phyloP scores from a whole-genome alignment of 495 filamentous ascomycete genomes.

The Aspergillus olivimuriae region DNA sequence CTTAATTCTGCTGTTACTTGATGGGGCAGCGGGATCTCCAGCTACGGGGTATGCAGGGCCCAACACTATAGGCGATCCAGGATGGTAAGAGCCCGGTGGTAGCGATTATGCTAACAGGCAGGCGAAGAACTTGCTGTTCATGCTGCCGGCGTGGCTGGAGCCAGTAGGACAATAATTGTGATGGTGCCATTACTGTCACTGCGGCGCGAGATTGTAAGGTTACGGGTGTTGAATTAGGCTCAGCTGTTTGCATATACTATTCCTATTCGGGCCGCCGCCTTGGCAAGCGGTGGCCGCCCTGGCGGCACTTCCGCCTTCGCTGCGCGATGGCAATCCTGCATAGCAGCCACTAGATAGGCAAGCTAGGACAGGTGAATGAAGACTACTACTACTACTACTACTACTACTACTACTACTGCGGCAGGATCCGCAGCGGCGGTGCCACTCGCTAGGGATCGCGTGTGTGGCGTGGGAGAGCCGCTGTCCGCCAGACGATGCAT shows the following conservation, averaged over 20 bases:
- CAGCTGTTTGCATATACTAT: too few relatives aligned
- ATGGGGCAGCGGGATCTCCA: not conserved
- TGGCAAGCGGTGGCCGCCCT: too few relatives aligned
- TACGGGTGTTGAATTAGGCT: too few relatives aligned
- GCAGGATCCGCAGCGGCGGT: constrained; percentile 8
- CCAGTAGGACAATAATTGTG: constrained; percentile 10
- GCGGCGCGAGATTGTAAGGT: too few relatives aligned
- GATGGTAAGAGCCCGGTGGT: constrained; percentile 8
- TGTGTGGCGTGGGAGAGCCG: constrained; percentile 12
- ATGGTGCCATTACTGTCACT: constrained; percentile 13
- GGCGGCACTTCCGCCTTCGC: too few relatives aligned
- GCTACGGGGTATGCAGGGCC: not conserved
- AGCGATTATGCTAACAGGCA: constrained; percentile 12
- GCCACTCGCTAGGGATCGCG: constrained; percentile 2
- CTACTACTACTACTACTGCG: too few relatives aligned
- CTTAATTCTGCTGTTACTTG: too few relatives aligned
- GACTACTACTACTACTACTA: too few relatives aligned
- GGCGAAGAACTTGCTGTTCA: constrained; percentile 20
- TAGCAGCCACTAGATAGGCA: too few relatives aligned
- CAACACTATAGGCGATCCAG: constrained; percentile 2
- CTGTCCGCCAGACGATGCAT: constrained; percentile 2
- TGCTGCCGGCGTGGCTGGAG: constrained; percentile 11
- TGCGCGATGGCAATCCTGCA: too few relatives aligned
- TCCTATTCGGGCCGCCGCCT: too few relatives aligned
- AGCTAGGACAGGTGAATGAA: too few relatives aligned